Base-by-base conservation (phyloP, 345 rosid species). In the Brassica cretica region DNA sequence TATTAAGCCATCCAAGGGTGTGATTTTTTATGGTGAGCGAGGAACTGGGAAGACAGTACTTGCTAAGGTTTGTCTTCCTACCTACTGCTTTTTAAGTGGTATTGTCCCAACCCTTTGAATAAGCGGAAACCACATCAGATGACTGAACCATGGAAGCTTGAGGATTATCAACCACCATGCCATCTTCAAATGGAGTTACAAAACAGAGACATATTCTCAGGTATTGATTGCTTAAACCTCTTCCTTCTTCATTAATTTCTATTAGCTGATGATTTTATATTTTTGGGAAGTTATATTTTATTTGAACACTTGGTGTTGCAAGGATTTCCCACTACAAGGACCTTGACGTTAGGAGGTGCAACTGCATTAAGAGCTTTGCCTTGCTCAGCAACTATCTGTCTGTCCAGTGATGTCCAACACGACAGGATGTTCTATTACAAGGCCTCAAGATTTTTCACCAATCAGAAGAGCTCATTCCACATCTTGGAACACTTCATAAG, bases 21-120 rank as follows among this genome's bases (percentile, higher is more conserved):
- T 95, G 59, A 95, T 95, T 53, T 85, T 95, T 85, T 95, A 93
- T 82, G 99, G 99, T 76, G 99, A 91, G 75, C 99, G 97, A 67
- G 97, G 98, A 8, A 95, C 99, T 14, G 99, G 99, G 70, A 95
- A 93, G 83, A 95, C 99, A 32, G 80, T 95, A 74, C 97, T 93
- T 63, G 99, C 99, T 12, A 95, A 95, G 96, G 99, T 93, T 10
- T 74, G 7, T 3, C 46, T 10, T 6, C 46, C 14, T 5, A 39
- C 46, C 46, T 39, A 39, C 14, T 39, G 46, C 46, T 39, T 39
- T 9, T 39, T 39, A 39, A 39, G 46, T 10, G 46, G 9, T 10
- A 3, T 2, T 10, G 46, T 39, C 46, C 46, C 46, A 39, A 39
- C 46, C 46, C 12, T 9, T 39, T 39, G 46, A 39, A 39, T 39